Conservation (phyloP, 2,329 filamentous ascomycete genomes). For the Penicillium vulpinum region DNA sequence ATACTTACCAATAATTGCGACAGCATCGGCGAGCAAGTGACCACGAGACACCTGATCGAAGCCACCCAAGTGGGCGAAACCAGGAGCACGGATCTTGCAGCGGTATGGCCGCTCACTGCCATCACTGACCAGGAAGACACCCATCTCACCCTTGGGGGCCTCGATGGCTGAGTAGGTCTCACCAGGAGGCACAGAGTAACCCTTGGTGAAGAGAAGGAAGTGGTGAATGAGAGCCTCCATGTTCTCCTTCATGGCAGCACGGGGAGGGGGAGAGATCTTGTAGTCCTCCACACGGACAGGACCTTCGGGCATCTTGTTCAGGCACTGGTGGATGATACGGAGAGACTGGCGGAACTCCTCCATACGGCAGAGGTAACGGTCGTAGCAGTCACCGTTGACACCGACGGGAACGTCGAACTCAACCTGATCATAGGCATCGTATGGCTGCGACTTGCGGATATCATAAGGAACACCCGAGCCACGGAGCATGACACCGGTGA, state of each 20-base stretch:
- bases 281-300: constrained; percentile 97
- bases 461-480: constrained; percentile 96
- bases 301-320: constrained; percentile 97
- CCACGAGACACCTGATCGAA: constrained; percentile 93
- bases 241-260: constrained; percentile 99
- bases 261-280: constrained; percentile 95
- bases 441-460: constrained; percentile 92
- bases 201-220: constrained; percentile 98
- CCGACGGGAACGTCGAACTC: constrained; percentile 98
- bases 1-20: constrained; percentile 76
- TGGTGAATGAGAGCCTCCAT: constrained; percentile 99
- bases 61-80: constrained; percentile 89
- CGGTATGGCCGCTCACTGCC: constrained; percentile 95
- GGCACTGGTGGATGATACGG: constrained; percentile 96
- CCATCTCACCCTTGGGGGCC: constrained; percentile 99
- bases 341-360: constrained; percentile 98
- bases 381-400: constrained; percentile 97
- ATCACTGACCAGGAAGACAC: constrained; percentile 92
- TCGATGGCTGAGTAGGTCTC: constrained; percentile 98
- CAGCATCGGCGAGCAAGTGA: constrained; percentile 91
- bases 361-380: constrained; percentile 98
- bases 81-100: constrained; percentile 94
- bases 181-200: constrained; percentile 92
- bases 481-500: constrained; percentile 96
- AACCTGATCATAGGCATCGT: constrained; percentile 96